phyloP scores from a whole-genome alignment of 768 basidiomycete species.

The Boletus pseudopeckii region DNA sequence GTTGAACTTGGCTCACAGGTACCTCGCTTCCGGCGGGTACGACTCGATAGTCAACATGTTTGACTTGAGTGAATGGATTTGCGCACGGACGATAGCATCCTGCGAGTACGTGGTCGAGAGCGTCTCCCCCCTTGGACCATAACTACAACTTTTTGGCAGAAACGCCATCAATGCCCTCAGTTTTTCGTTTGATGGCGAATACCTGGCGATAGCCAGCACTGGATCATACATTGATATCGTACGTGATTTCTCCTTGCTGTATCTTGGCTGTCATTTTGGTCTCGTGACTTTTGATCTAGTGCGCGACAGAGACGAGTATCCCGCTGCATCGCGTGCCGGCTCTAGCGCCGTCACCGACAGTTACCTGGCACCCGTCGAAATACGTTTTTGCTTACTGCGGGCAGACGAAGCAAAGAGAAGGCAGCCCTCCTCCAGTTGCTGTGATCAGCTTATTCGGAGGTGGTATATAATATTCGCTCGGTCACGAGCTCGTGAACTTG shows the following conservation, averaged over 20 bases:
- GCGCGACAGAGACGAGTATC: constrained; percentile 71
- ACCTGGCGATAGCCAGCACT: constrained; percentile 68
- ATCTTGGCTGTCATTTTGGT: not conserved
- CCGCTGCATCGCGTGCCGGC: constrained; percentile 76
- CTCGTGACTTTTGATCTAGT: constrained; percentile 39
- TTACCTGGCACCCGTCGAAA: constrained; percentile 80
- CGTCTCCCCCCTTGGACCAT: not conserved
- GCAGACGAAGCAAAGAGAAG: constrained; percentile 65
- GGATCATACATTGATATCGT: constrained; percentile 79
- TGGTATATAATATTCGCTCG: constrained; percentile 26
- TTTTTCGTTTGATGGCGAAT: constrained; percentile 84
- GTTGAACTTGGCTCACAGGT: constrained; percentile 38
- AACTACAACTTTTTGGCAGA: constrained; percentile 34
- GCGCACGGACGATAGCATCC: constrained; percentile 66
- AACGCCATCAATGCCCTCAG: constrained; percentile 69
- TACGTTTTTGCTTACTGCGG: constrained; percentile 82
- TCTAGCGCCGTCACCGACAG: constrained; percentile 67
- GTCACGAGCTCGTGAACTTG: not conserved
- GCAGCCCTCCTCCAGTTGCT: constrained; percentile 59
- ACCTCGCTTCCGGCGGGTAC: constrained; percentile 74
- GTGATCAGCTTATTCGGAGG: constrained; percentile 73
- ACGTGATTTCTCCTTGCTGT: constrained; percentile 24
- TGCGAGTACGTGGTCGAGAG: constrained; percentile 62
- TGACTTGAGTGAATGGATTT: constrained; percentile 78
- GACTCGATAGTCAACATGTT: constrained; percentile 85